Percentiles rank a stretch among this genome's conserved stretches.
phyloP scores from a whole-genome alignment of 2,329 filamentous ascomycete genomes.

The Ophiostoma sp. region DNA sequence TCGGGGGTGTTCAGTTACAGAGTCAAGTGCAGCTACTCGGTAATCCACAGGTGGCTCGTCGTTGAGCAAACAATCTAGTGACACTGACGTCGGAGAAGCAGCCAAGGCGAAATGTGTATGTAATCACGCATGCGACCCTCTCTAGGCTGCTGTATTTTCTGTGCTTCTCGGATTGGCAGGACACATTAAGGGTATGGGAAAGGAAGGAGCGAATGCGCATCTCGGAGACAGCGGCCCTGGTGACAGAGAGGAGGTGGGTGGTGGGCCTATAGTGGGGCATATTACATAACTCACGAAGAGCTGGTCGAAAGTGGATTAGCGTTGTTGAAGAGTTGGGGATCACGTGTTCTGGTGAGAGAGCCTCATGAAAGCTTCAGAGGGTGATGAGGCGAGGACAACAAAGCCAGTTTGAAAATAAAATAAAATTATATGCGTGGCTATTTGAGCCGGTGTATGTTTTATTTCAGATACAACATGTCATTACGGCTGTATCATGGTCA shows the following conservation, averaged over 20 bases:
- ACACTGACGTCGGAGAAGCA: conserved; percentile 1
- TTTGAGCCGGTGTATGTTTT: neutral
- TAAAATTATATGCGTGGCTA: neutral
- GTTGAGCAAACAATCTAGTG: conserved; percentile 3
- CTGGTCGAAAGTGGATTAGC: conserved; percentile 18
- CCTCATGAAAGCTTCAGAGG: conserved; percentile 4
- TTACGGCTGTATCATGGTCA: conserved; percentile 3
- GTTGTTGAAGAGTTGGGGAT: conserved; percentile 10
- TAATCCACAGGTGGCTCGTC: conserved; percentile 1
- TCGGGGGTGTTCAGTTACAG: neutral
- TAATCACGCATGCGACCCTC: conserved; percentile 3
- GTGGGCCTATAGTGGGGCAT: conserved; percentile 18
- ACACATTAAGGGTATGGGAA: conserved; percentile 5
- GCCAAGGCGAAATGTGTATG: neutral
- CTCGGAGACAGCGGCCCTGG: conserved; percentile 17
- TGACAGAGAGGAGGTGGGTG: conserved; percentile 9
- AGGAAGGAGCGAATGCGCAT: conserved; percentile 15
- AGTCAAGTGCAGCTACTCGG: neutral
- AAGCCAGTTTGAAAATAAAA: neutral
- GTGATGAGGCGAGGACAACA: neutral
- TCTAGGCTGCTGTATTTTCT: conserved; percentile 6
- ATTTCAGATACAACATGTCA: neutral
- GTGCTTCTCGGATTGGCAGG: conserved; percentile 6
- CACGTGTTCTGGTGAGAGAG: conserved; percentile 13
- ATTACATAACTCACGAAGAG: neutral